phyloP scores from a whole-genome alignment of 2,329 filamentous ascomycete genomes.

The Clarireedia sp. region DNA sequence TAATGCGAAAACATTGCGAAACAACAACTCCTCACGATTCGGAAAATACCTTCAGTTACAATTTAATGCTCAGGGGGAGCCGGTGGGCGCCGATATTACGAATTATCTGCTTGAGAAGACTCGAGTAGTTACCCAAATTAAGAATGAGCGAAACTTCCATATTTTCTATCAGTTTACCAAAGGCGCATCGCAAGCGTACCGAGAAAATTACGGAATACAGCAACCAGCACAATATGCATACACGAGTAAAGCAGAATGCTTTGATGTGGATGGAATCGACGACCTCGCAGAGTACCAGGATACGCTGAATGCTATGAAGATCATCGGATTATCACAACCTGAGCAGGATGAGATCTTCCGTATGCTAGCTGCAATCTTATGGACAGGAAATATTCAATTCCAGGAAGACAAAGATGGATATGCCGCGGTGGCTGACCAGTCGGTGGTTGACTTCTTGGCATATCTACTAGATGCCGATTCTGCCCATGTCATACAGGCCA shows the following conservation, averaged over 20 bases:
- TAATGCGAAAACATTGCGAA: slow-evolving; percentile 94
- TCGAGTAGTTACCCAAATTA: slow-evolving; percentile 88
- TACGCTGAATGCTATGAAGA: slow-evolving; percentile 86
- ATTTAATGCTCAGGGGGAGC: slow-evolving; percentile 87
- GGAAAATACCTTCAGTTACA: slow-evolving; percentile 97
- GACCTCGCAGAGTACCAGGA: slow-evolving; percentile 84
- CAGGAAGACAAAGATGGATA: slow-evolving; percentile 83
- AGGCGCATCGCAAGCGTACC: slow-evolving; percentile 78
- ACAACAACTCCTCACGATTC: slow-evolving; percentile 98
- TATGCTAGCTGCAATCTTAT: slow-evolving; percentile 84
- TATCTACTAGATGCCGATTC: slow-evolving; percentile 87
- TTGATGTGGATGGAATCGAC: slow-evolving; percentile 89
- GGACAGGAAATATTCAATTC: slow-evolving; percentile 93
- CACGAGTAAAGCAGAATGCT: slow-evolving; percentile 88
- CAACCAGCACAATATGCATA: slow-evolving; percentile 89
- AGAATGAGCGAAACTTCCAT: slow-evolving; percentile 95
- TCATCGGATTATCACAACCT: slow-evolving; percentile 78
- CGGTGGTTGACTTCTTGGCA: slow-evolving; percentile 87
- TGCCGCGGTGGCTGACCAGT: slow-evolving; percentile 77
- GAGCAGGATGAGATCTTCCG: slow-evolving; percentile 97
- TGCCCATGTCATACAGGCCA: slow-evolving; percentile 71
- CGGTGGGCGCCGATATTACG: slow-evolving; percentile 92
- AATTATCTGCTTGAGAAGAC: slow-evolving; percentile 97
- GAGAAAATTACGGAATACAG: slow-evolving; percentile 83
- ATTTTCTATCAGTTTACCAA: slow-evolving; percentile 99